These are phyloP conservation scores for Phenoliferia sp. DNA, from an alignment of 1,284 basidiomycete species.

Conservation along the genomic window DNA sequence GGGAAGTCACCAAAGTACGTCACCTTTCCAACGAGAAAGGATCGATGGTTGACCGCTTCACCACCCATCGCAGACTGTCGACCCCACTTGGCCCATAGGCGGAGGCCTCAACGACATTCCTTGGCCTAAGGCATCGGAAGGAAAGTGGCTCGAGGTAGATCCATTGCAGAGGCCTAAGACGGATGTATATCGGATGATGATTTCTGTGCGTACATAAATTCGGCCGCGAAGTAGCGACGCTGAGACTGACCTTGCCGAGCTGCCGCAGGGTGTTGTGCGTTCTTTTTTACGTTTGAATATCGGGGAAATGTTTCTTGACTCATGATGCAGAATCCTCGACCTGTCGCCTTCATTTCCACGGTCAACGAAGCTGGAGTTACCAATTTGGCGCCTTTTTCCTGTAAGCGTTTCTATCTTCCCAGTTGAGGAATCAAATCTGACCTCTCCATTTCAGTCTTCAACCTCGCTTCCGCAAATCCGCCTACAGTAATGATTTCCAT, in stretches of 20 bases:
- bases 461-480: constrained; percentile 55
- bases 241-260: neutral
- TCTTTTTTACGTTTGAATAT: too few relatives aligned
- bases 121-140: constrained; percentile 49
- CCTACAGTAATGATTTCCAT: constrained; percentile 63
- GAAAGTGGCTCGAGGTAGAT: constrained; percentile 56
- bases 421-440: too few relatives aligned
- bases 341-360: constrained; percentile 68
- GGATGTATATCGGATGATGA: constrained; percentile 56
- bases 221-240: neutral
- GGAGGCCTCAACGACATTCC: constrained; percentile 53
- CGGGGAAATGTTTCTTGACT: too few relatives aligned
- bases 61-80: constrained; percentile 45
- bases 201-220: constrained; percentile 36
- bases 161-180: constrained; percentile 48
- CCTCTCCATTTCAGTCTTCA: constrained; percentile 36
- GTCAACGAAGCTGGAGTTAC: constrained; percentile 53
- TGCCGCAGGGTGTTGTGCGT: constrained; percentile 16
- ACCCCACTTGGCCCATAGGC: constrained; percentile 55
- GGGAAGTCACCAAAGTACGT: constrained; percentile 7
- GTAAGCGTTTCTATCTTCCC: constrained; percentile 30
- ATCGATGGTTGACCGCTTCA: too few relatives aligned
- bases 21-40: neutral
- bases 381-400: constrained; percentile 61
- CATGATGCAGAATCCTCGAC: constrained; percentile 53